phyloP scores from a whole-genome alignment of 305 asterid species.

The Euphrasia arctica region DNA sequence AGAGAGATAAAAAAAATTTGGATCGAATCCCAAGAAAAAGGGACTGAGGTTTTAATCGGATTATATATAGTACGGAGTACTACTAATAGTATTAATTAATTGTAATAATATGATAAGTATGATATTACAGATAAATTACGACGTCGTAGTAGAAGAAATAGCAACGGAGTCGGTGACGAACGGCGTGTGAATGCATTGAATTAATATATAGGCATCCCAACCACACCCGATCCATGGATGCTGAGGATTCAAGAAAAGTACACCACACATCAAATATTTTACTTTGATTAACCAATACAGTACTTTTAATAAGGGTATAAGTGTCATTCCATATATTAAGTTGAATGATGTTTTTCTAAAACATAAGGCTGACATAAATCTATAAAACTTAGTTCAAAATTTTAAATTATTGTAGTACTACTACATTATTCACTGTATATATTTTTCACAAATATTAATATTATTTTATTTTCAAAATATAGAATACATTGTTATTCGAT shows the following conservation, averaged over 20 bases:
- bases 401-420: no score
- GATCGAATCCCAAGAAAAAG: conserved; percentile 26
- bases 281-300: not conserved
- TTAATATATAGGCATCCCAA: not conserved
- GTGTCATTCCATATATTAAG: not conserved
- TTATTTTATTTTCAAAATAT: no score
- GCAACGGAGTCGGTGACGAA: not conserved
- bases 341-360: no score
- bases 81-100: not conserved
- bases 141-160: not conserved
- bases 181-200: not conserved
- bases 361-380: not conserved
- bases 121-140: not conserved
- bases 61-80: no score
- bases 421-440: no score
- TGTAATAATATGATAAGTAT: not conserved
- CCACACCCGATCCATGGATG: not conserved
- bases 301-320: not conserved
- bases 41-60: not conserved
- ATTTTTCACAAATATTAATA: no score
- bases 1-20: not conserved
- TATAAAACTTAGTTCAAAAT: no score
- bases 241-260: conserved; percentile 1
- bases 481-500: no score
- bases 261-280: not conserved